Evolutionary conservation across 2,329 filamentous ascomycete genomes (phyloP), one percentile per base, ranked within the genome.

Genomic region (Colletotrichum cuscutae): DNA sequence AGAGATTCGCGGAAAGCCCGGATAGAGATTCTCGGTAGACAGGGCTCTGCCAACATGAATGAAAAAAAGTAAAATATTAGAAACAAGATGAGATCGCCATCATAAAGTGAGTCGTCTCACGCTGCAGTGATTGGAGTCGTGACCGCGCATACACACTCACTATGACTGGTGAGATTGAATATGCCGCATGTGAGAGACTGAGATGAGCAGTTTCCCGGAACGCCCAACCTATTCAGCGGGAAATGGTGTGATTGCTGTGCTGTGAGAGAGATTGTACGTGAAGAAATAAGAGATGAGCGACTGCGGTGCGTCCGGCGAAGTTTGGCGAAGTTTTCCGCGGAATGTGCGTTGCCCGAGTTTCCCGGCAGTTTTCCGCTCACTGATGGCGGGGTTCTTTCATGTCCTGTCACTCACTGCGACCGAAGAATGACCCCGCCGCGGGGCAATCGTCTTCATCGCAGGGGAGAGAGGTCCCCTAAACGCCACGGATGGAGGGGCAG

Each of bases 301-400:
- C 49, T 65, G 24, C 42, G 32, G 59, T 32, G 0, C 53, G 66
- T 72, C 69, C 46, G 70, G 53, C 70, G 54, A 72, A 61, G 30
- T 71, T 71, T 35, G 66, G 66, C 52, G 15, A 65, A 65, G 62
- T 56, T 65, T 56, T 15, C 62, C 62, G 62, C 60, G 60, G 60
- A 24, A 3, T 46, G 12, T 7, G 0, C 19, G 4, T 61, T 72
- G 19, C 46, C 70, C 70, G 66, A 37, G 24, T 65, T 60, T 30
- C 28, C 65, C 64, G 30, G 30, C 6, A 2, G 52, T 56, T 64
- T 64, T 26, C 69, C 70, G 63, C 24, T 42, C 37, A 54, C 62
- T 56, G 42, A 61, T 62, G 46, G 68, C 57, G 68, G 68, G 64
- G 70, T 61, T 8, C n/a, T 32, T 24, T 3, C 60, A 30, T 52